These are phyloP conservation scores for Yamadazyma aaseri DNA, from an alignment of 1,139 yeast species.

Conservation along the genomic window DNA sequence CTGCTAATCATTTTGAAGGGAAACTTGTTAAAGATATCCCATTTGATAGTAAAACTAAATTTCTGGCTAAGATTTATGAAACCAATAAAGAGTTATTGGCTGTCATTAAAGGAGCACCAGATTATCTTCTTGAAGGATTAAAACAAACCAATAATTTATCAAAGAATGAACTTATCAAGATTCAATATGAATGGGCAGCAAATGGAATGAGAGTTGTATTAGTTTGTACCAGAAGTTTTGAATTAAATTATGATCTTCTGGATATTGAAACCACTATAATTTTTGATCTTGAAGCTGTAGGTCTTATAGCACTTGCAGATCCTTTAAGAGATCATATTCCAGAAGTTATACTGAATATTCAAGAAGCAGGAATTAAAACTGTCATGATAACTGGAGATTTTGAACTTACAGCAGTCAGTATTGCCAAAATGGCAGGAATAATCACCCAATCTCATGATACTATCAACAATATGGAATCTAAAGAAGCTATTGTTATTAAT, in stretches of 20 bases:
- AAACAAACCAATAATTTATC: background rate
- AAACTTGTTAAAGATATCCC: conserved; percentile 29
- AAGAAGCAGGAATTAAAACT: conserved; percentile 49
- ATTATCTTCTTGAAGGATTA: conserved; percentile 41
- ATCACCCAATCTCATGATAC: conserved; percentile 20
- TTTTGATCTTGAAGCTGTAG: conserved; percentile 29
- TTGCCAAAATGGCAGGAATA: conserved; percentile 37
- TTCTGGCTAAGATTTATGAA: conserved; percentile 38
- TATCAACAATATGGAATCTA: conserved; percentile 14
- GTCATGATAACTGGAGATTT: conserved; percentile 59
- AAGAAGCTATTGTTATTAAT: conserved; percentile 32
- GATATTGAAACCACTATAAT: conserved; percentile 13
- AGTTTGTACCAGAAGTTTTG: conserved; percentile 27
- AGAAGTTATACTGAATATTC: conserved; percentile 34
- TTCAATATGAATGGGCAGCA: conserved; percentile 39
- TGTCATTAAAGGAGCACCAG: conserved; percentile 53
- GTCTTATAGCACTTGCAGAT: conserved; percentile 50
- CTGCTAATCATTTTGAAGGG: conserved; percentile 1
- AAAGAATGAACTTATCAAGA: conserved; percentile 17
- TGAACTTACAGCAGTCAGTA: conserved; percentile 51
- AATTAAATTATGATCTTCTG: conserved; percentile 7
- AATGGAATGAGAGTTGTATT: conserved; percentile 48
- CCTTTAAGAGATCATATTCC: conserved; percentile 49
- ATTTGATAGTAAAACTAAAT: conserved; percentile 50
- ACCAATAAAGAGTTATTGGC: conserved; percentile 20